phyloP scores from a whole-genome alignment of 2,329 filamentous ascomycete species.

The Colletotrichum sp. region DNA sequence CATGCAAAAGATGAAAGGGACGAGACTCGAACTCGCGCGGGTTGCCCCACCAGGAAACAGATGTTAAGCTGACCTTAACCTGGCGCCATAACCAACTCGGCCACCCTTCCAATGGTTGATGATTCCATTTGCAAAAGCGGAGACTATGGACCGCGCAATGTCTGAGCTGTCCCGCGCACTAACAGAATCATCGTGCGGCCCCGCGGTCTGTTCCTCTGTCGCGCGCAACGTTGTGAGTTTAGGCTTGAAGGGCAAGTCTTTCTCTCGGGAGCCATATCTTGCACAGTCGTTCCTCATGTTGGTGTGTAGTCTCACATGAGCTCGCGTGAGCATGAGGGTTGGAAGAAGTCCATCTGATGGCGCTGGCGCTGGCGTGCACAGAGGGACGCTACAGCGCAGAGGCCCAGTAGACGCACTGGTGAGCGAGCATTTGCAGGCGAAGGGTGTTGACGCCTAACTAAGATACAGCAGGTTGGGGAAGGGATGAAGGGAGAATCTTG shows the following conservation, averaged over 20 bases:
- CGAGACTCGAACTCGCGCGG: slow-evolving; percentile 22
- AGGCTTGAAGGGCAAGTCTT: background rate
- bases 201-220: too few relatives aligned
- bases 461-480: background rate
- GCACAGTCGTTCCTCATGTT: background rate
- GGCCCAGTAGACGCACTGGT: background rate
- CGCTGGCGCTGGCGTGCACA: background rate
- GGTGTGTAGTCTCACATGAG: background rate
- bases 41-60: slow-evolving; percentile 22
- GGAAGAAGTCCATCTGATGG: background rate
- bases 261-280: rapidly evolving
- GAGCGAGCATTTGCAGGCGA: background rate
- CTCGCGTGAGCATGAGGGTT: background rate
- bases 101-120: slow-evolving; percentile 5
- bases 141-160: rapidly evolving
- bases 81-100: slow-evolving; percentile 22
- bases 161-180: background rate
- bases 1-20: slow-evolving; percentile 10
- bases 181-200: too few relatives aligned
- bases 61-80: slow-evolving; percentile 22
- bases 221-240: background rate
- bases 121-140: rapidly evolving
- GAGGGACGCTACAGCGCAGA: background rate
- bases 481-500: background rate
- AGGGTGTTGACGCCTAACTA: background rate